Evolutionary conservation across 2,329 filamentous ascomycete species (phyloP), one percentile per base, ranked within the genome.

Genomic region (Tolypocladium amazonense): DNA sequence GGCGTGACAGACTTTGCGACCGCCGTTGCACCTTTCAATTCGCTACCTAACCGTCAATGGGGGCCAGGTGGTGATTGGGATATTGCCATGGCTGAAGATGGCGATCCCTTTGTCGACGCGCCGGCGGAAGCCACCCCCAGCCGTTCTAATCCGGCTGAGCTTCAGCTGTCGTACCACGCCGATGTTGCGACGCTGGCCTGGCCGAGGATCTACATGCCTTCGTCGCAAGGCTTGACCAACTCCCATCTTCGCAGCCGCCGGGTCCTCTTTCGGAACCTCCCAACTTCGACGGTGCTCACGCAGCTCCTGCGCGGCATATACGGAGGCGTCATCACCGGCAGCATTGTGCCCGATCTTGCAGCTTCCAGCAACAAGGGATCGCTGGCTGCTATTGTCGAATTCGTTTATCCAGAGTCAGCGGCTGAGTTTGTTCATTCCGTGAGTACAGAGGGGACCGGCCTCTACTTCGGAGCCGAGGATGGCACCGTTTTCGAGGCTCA

Each of bases 231-330:
- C 1, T 2, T n/a, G 7, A 12, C 0, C 20, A 18, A 11, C 23
- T 2, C 1, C 2, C 8, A 12, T 0, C 11, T 54, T 8, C 25
- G 58, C 12, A 66, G 65, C 11, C 68, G 70, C 0, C 65, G 69
- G 0, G 62, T 72, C 0, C 9, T 71, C 0, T 38, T 73, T 0
- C 38, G 55, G 14, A 66, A 69, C 3, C 59, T 73, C 0, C 70
- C 71, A 0, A 30, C 30, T 0, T 50, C 56, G 0, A 53, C 62
- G 1, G 60, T 53, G 0, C 15, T 59, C 0, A 23, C 61, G 2
- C 69, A 71, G 27, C 38, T 70, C 2, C 55, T 67, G 1, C 50
- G 61, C 0, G 66, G 63, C 1, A 62, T 71, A 8, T 7, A 56
- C 0, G 66, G 63, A 0, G 64, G 64, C 0, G 15, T 70, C 3